phyloP scores from a whole-genome alignment of 768 basidiomycete species.

The Suillus variegatus region DNA sequence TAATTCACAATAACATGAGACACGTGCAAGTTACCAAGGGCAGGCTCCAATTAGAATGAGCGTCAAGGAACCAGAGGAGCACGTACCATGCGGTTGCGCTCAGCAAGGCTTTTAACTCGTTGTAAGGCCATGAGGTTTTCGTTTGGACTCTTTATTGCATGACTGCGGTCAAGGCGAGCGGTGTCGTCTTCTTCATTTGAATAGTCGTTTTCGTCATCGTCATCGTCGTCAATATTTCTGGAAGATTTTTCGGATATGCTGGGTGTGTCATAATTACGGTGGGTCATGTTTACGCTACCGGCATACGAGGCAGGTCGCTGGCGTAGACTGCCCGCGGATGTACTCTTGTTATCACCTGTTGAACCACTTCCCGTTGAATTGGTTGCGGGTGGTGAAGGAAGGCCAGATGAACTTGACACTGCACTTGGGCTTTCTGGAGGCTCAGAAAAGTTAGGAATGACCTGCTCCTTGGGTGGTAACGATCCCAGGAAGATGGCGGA shows the following conservation, averaged over 20 bases:
- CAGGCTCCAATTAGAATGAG: constrained; percentile 20
- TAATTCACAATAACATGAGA: constrained; percentile 20
- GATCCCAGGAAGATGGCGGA: constrained; percentile 62
- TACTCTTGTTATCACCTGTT: constrained; percentile 58
- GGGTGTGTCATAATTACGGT: constrained; percentile 40
- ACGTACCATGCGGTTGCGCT: constrained; percentile 74
- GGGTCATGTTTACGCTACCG: constrained; percentile 38
- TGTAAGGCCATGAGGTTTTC: constrained; percentile 63
- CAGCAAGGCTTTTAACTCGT: constrained; percentile 67
- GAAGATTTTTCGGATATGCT: constrained; percentile 28
- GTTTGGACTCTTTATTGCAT: constrained; percentile 40
- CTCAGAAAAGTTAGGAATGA: constrained; percentile 67
- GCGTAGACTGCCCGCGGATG: constrained; percentile 41
- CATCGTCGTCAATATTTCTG: constrained; percentile 41
- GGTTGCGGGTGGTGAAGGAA: constrained; percentile 84
- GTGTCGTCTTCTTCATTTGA: constrained; percentile 66
- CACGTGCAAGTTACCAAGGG: constrained; percentile 34
- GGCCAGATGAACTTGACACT: constrained; percentile 56
- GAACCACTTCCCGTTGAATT: constrained; percentile 85
- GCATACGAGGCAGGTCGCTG: constrained; percentile 32
- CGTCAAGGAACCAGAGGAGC: constrained; percentile 19
- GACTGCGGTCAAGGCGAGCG: constrained; percentile 46
- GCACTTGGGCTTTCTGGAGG: constrained; percentile 62
- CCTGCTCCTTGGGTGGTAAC: constrained; percentile 39
- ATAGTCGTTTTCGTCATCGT: constrained; percentile 50